Conservation (phyloP, 1,284 basidiomycete species). For the Pseudozyma pruni region DNA sequence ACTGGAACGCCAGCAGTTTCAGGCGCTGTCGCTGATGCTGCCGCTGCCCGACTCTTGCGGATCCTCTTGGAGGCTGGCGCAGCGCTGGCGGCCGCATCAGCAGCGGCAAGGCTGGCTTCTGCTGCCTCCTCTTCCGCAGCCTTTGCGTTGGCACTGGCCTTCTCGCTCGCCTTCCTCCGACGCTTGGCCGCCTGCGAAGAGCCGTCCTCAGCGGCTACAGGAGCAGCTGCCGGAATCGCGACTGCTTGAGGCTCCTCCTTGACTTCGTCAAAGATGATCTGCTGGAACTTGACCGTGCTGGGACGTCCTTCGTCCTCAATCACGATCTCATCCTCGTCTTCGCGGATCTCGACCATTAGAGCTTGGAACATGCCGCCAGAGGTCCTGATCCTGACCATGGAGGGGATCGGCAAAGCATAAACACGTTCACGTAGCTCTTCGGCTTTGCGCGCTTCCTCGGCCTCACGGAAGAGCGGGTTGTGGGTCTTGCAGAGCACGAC, state of each 20-base stretch:
- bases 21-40: slow-evolving; percentile 1
- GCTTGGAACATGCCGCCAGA: slow-evolving; percentile 53
- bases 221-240: not conserved
- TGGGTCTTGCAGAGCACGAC: slow-evolving; percentile 64
- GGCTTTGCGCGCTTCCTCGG: slow-evolving; percentile 48
- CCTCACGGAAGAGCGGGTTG: slow-evolving; percentile 59
- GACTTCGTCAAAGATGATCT: slow-evolving; percentile 31
- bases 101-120: slow-evolving; percentile 14
- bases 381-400: slow-evolving; percentile 47
- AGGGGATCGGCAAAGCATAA: slow-evolving; percentile 28
- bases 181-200: slow-evolving; percentile 21
- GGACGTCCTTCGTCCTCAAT: slow-evolving; percentile 48
- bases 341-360: slow-evolving; percentile 36
- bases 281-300: slow-evolving; percentile 44
- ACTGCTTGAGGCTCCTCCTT: slow-evolving; percentile 14
- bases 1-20: not conserved
- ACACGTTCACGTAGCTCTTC: slow-evolving; percentile 43
- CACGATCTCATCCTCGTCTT: slow-evolving; percentile 43
- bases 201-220: not conserved
- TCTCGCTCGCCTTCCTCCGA: slow-evolving; percentile 32
- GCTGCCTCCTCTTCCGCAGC: slow-evolving; percentile 25
- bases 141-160: slow-evolving; percentile 25
- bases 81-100: slow-evolving; percentile 1
- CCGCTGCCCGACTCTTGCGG: slow-evolving; percentile 6
- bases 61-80: slow-evolving; percentile 7